Conservation (phyloP, 768 basidiomycete species). For the Suillus clintonianus region DNA sequence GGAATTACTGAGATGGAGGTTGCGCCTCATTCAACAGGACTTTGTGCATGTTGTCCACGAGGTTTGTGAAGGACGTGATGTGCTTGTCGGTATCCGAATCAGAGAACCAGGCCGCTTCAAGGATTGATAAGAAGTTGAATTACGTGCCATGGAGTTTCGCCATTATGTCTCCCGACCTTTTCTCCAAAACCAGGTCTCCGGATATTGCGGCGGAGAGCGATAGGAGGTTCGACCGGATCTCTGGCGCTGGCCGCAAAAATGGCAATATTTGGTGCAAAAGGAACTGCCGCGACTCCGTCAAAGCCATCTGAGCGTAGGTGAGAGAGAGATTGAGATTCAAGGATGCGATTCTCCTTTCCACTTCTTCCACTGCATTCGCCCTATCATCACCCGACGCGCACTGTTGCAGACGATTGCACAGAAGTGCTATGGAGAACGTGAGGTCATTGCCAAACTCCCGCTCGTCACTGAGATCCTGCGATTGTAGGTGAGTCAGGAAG, state of each 20-base stretch:
- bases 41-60: slow-evolving; percentile 61
- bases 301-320: slow-evolving; percentile 71
- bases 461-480: slow-evolving; percentile 60
- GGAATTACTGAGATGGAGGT: slow-evolving; percentile 70
- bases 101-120: slow-evolving; percentile 82
- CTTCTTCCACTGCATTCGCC: slow-evolving; percentile 43
- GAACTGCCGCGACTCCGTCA: slow-evolving; percentile 78
- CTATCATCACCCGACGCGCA: slow-evolving; percentile 38
- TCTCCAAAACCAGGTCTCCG: slow-evolving; percentile 64
- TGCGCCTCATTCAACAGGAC: slow-evolving; percentile 77
- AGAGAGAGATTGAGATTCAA: slow-evolving; percentile 90
- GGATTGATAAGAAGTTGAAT: slow-evolving; percentile 67
- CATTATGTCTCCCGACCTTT: slow-evolving; percentile 82
- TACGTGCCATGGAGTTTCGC: slow-evolving; percentile 76
- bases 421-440: slow-evolving; percentile 61
- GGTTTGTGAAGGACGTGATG: slow-evolving; percentile 57
- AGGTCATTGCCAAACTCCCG: slow-evolving; percentile 83
- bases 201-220: slow-evolving; percentile 65
- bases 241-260: slow-evolving; percentile 53
- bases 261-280: slow-evolving; percentile 65
- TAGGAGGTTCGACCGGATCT: slow-evolving; percentile 61
- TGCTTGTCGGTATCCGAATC: slow-evolving; percentile 55
- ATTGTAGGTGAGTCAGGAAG: slow-evolving; percentile 66
- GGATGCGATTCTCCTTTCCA: slow-evolving; percentile 62
- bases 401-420: slow-evolving; percentile 60